Percentiles rank a stretch among this genome's conserved stretches.
phyloP scores from a whole-genome alignment of 352 stramenopile species.

The Pythium plurisporium region DNA sequence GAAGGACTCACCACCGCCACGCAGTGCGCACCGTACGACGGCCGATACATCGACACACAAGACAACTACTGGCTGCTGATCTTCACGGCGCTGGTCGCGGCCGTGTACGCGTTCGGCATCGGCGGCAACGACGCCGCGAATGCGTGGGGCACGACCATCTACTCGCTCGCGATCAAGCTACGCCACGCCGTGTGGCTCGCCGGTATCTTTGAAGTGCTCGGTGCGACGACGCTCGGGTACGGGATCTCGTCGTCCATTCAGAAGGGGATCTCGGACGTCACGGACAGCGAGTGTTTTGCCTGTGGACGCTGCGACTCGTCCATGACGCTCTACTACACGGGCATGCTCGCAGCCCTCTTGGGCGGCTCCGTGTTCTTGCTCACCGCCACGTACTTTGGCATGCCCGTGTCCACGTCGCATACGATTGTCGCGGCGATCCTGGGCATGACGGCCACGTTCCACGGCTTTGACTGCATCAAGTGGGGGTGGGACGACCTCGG shows the following conservation, averaged over 20 bases:
- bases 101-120: slow-evolving; percentile 34
- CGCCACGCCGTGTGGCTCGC: slow-evolving; percentile 65
- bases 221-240: slow-evolving; percentile 75
- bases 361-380: slow-evolving; percentile 46
- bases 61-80: slow-evolving; percentile 26
- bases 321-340: slow-evolving; percentile 52
- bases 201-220: slow-evolving; percentile 71
- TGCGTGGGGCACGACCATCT: slow-evolving; percentile 76
- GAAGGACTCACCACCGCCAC: background rate
- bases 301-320: slow-evolving; percentile 43
- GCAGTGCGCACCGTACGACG: slow-evolving; percentile 23
- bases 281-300: slow-evolving; percentile 23
- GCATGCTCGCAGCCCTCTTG: slow-evolving; percentile 60
- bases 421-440: slow-evolving; percentile 61
- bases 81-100: slow-evolving; percentile 20
- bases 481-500: slow-evolving; percentile 37
- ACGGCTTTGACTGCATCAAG: slow-evolving; percentile 39
- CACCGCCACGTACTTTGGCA: slow-evolving; percentile 40
- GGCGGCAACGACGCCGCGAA: slow-evolving; percentile 88
- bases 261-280: slow-evolving; percentile 31
- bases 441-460: slow-evolving; percentile 50
- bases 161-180: slow-evolving; percentile 64
- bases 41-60: slow-evolving; percentile 19
- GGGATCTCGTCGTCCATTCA: slow-evolving; percentile 74
- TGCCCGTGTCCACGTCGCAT: slow-evolving; percentile 80